Evolutionary conservation across 345 rosid genomes (phyloP).

Genomic region (Euphorbia pulcherrima): DNA sequence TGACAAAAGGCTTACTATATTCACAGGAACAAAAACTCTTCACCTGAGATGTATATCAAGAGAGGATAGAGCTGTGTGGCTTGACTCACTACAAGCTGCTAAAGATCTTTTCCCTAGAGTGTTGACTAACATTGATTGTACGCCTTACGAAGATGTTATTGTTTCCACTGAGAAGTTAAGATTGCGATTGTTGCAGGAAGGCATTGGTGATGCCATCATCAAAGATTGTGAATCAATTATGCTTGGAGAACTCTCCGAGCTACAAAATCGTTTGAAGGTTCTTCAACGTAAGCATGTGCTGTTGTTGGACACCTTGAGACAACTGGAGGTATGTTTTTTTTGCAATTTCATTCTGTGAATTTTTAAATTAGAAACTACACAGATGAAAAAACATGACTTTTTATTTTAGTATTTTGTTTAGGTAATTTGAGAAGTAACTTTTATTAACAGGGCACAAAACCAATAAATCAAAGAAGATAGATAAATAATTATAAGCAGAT

Average conservation of each 20-base stretch:
- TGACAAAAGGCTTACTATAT: slow-evolving; percentile 89
- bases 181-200: slow-evolving; percentile 67
- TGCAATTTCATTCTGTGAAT: not conserved
- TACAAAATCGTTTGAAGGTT: slow-evolving; percentile 66
- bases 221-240: slow-evolving; percentile 87
- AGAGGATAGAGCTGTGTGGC: slow-evolving; percentile 80
- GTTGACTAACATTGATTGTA: slow-evolving; percentile 52
- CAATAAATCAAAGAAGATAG: too few relatives aligned
- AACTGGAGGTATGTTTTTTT: slow-evolving; percentile 64
- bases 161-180: slow-evolving; percentile 89
- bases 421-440: not conserved
- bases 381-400: not conserved
- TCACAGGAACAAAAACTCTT: slow-evolving; percentile 96
- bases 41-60: slow-evolving; percentile 73
- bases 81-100: slow-evolving; percentile 74
- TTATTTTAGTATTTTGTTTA: not conserved
- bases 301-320: slow-evolving; percentile 74
- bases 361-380: slow-evolving; percentile 1
- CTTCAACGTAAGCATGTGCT: slow-evolving; percentile 64
- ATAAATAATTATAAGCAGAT: too few relatives aligned
- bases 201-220: slow-evolving; percentile 54
- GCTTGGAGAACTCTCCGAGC: slow-evolving; percentile 63
- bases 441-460: too few relatives aligned
- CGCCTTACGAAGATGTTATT: slow-evolving; percentile 63
- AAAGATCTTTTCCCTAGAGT: slow-evolving; percentile 84